Evolutionary conservation across 2,329 filamentous ascomycete species (phyloP).

Genomic region (Allantophomopsis lycopodina): DNA sequence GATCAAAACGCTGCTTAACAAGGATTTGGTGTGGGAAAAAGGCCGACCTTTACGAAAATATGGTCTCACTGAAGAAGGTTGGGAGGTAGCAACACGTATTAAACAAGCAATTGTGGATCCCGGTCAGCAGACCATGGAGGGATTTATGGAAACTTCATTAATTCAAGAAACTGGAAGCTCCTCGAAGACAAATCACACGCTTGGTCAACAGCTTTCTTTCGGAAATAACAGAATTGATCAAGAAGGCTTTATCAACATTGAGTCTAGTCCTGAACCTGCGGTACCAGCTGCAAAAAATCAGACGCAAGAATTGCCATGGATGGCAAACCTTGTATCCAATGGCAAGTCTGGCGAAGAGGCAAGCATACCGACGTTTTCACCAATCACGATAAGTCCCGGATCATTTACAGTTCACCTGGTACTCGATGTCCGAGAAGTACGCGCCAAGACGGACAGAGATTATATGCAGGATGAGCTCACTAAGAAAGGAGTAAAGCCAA

Average conservation of each 20-base stretch:
- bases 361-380: conserved; percentile 27
- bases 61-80: conserved; percentile 61
- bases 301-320: neutral
- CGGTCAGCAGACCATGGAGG: conserved; percentile 5
- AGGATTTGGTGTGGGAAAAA: conserved; percentile 61
- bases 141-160: conserved; percentile 2
- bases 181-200: neutral
- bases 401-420: conserved; percentile 61
- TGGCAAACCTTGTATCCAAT: conserved; percentile 9
- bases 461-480: conserved; percentile 62
- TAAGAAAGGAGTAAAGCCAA: conserved; percentile 49
- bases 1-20: conserved; percentile 61
- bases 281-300: neutral
- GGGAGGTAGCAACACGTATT: conserved; percentile 58
- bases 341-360: conserved; percentile 9
- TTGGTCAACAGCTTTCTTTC: neutral
- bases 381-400: conserved; percentile 47
- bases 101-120: conserved; percentile 26
- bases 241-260: conserved; percentile 3
- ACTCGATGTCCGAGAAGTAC: conserved; percentile 62
- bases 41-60: conserved; percentile 57
- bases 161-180: neutral
- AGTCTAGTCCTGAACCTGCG: conserved; percentile 2
- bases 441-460: conserved; percentile 58
- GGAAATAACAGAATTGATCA: neutral